Percentiles rank a stretch among this genome's conserved stretches.
These are phyloP conservation scores for Yarrowia hollandica DNA, from an alignment of 805 yeast species.

Conservation along the genomic window DNA sequence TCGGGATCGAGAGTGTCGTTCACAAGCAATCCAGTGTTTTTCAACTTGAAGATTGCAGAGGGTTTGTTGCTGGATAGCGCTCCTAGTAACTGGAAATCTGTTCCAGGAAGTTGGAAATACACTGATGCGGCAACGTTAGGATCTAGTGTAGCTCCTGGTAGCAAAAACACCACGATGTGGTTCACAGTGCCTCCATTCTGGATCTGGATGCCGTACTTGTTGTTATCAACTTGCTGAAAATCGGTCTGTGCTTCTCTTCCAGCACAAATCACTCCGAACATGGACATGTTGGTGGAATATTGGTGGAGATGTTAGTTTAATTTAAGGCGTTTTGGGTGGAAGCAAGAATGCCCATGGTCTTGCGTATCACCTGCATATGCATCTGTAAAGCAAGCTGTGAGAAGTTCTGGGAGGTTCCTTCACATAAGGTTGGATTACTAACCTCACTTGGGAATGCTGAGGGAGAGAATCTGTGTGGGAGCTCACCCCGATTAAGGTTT, in stretches of 20 bases:
- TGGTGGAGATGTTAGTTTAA: background rate
- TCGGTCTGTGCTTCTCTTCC: conserved; percentile 52
- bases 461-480: background rate
- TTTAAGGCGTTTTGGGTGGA: conserved; percentile 2
- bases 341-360: conserved; percentile 4
- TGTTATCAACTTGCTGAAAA: conserved; percentile 60
- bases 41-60: conserved; percentile 86
- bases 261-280: conserved; percentile 78
- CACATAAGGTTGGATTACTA: conserved; percentile 2
- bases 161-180: conserved; percentile 77
- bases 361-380: conserved; percentile 11
- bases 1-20: conserved; percentile 53
- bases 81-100: conserved; percentile 44
- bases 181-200: conserved; percentile 65
- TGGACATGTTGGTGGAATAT: conserved; percentile 35
- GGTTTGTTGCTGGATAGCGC: conserved; percentile 59
- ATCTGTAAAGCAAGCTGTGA: background rate
- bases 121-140: conserved; percentile 76
- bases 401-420: conserved; percentile 27
- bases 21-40: conserved; percentile 34
- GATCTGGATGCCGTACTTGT: conserved; percentile 64
- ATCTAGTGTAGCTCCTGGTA: conserved; percentile 69
- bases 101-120: conserved; percentile 76
- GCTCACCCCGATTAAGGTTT: background rate
- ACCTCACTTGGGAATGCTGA: too few species aligned